Evolutionary conservation across 768 basidiomycete genomes (phyloP), one percentile per base, ranked within the genome.

Genomic region (Boletus vermiculosoides): DNA sequence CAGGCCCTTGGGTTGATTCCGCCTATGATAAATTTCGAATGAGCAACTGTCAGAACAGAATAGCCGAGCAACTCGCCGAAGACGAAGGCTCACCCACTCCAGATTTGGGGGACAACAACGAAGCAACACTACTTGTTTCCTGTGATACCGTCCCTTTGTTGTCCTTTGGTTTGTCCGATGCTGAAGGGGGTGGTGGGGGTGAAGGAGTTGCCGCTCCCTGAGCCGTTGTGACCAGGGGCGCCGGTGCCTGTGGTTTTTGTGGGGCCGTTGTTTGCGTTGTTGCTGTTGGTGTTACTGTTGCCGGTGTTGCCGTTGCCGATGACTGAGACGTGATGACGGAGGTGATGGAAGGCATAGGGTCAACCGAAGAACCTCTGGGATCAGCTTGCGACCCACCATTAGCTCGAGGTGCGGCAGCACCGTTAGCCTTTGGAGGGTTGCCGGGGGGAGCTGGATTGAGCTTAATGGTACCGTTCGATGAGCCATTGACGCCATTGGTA

Each of bases 21-120:
- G 6, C 61, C 71, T 71, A 57, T 61, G 23, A 34, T 33, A 18
- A 34, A 56, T 63, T 57, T 49, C 49, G 56, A 60, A 72, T 73
- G 66, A 71, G 71, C 57, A 55, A 20, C 42, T 50, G 70, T 71
- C 53, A 71, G 71, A 72, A 68, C 45, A 55, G 31, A 58, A 44
- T 39, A 47, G 41, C 50, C 40, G 28, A 54, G 47, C 12, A 11
- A 71, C 68, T 73, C 61, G 69, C 72, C 70, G 51, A 52, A 59
- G 66, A 62, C 33, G 56, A 73, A 70, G 58, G 72, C 71, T 71
- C 64, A 71, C 71, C 71, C 70, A 1, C 63, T 59, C 58, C 54
- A 42, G 60, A 18, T 45, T 37, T 41, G 3, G 57, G 37, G 25
- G 62, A 45, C 1, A 50, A 3, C 5, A 47, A 28, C 15, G 55